A percentile compares a stretch with the other conserved stretches of the same genome.
These are phyloP conservation scores for Globisporangium lucens DNA, from an alignment of 352 stramenopile genomes.

Conservation along the genomic window DNA sequence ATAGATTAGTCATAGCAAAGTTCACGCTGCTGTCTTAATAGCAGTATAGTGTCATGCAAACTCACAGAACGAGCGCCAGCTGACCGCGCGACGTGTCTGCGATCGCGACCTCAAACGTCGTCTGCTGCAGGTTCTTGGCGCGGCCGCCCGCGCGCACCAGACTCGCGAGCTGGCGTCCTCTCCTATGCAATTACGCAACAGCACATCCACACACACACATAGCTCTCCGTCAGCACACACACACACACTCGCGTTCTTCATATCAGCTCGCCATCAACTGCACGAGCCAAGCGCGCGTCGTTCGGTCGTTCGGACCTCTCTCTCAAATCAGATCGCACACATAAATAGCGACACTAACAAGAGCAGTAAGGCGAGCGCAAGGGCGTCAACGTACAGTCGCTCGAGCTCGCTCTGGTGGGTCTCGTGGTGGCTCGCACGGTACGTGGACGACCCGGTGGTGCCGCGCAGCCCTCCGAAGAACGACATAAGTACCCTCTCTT, in stretches of 20 bases:
- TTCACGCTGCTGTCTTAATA: not conserved
- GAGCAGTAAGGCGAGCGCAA: not conserved
- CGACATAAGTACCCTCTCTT: slow-evolving; percentile 30
- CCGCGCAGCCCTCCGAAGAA: slow-evolving; percentile 68
- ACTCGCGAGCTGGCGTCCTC: slow-evolving; percentile 73
- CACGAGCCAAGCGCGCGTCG: not conserved
- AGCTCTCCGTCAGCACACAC: not conserved
- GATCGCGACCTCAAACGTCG: slow-evolving; percentile 74
- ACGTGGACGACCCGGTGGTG: slow-evolving; percentile 35
- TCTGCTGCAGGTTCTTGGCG: slow-evolving; percentile 85
- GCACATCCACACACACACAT: not conserved
- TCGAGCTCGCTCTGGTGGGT: slow-evolving; percentile 81
- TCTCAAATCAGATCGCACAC: not conserved
- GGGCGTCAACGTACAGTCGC: slow-evolving; percentile 50
- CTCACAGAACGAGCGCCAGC: slow-evolving; percentile 50
- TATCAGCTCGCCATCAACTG: not conserved
- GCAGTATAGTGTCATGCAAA: not conserved
- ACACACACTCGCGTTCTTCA: not conserved
- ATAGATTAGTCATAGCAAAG: not conserved
- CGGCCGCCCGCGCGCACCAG: slow-evolving; percentile 76
- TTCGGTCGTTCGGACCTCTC: not conserved
- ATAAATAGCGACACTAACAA: not conserved
- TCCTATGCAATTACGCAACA: slow-evolving; percentile 27
- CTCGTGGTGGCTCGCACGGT: slow-evolving; percentile 46
- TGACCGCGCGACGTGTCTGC: slow-evolving; percentile 51